phyloP scores from a whole-genome alignment of 768 basidiomycete genomes.

The Suillus spraguei region DNA sequence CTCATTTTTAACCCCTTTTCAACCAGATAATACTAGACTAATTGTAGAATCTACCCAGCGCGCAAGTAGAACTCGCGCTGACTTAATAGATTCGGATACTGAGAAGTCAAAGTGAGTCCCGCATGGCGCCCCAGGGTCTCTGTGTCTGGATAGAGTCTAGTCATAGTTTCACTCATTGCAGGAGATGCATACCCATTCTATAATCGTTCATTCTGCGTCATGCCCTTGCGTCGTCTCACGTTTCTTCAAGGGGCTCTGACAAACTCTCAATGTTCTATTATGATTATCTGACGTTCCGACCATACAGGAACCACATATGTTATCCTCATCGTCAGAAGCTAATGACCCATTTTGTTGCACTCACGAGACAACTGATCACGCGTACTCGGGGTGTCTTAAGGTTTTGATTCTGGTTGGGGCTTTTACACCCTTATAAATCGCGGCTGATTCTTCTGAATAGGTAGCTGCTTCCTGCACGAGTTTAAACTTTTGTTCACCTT shows the following conservation, averaged over 20 bases:
- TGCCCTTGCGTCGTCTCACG: neutral
- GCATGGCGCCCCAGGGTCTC: conserved; percentile 2
- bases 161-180: neutral
- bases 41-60: neutral
- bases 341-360: neutral
- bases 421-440: conserved; percentile 20
- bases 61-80: neutral
- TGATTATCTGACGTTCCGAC: neutral
- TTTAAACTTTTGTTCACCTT: neutral
- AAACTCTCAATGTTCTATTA: neutral
- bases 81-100: neutral
- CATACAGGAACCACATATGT: neutral
- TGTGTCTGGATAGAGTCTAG: neutral
- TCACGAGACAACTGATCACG: neutral
- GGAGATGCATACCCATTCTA: neutral
- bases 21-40: neutral
- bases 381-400: too few species aligned
- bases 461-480: conserved; percentile 1
- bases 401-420: neutral
- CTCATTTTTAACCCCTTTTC: neutral
- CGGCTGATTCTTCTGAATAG: neutral
- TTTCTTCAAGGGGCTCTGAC: neutral
- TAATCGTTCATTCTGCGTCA: neutral
- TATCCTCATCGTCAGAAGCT: conserved; percentile 5
- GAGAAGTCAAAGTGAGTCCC: neutral